Conservation (phyloP, 1,139 yeast genomes). For the Suhomyces anneliseae region DNA sequence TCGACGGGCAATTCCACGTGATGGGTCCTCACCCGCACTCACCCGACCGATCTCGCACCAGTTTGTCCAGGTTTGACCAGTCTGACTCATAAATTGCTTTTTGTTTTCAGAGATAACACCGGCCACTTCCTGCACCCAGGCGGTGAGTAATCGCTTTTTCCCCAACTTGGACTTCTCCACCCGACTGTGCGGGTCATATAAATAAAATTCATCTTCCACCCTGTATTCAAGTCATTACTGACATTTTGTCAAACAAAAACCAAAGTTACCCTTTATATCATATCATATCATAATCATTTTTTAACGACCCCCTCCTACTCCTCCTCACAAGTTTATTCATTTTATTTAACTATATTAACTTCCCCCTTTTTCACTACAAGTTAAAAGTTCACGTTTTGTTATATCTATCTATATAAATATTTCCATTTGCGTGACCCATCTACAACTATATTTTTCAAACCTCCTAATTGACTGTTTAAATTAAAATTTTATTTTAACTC, state of each 20-base stretch:
- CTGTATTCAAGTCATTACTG: neutral
- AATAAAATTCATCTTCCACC: neutral
- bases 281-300: too few species aligned
- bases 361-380: too few species aligned
- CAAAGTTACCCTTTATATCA: neutral
- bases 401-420: too few species aligned
- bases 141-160: constrained; percentile 6
- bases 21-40: neutral
- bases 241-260: neutral
- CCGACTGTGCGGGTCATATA: neutral
- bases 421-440: too few species aligned
- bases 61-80: neutral
- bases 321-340: neutral
- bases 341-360: too few species aligned
- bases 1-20: neutral
- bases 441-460: too few species aligned
- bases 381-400: too few species aligned
- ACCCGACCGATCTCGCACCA: neutral
- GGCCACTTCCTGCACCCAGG: neutral
- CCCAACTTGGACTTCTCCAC: neutral
- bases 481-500: neutral
- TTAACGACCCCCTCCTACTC: too few species aligned
- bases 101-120: neutral
- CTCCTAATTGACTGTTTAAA: too few species aligned
- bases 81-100: constrained; percentile 12